A percentile compares a stretch with the other conserved stretches of the same genome.
Conservation (phyloP, 805 yeast species). For the Starmerella geochares region DNA sequence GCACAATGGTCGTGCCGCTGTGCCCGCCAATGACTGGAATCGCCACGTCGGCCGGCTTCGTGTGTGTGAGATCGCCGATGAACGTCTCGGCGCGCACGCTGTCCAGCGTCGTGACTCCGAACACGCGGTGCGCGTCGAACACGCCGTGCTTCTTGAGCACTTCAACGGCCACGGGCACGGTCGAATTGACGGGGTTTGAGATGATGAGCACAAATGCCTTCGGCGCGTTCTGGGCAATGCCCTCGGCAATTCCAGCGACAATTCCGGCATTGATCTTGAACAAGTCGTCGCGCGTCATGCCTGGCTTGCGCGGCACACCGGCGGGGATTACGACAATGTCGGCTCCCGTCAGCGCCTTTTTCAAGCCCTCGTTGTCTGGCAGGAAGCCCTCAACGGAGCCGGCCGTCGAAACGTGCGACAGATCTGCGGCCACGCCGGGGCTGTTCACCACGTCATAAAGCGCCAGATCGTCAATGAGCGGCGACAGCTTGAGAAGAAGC, state of each 20-base stretch:
- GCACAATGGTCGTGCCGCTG: slow-evolving; percentile 90
- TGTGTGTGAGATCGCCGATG: slow-evolving; percentile 45
- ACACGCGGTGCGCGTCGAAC: slow-evolving; percentile 59
- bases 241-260: slow-evolving; percentile 60
- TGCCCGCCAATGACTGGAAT: slow-evolving; percentile 88
- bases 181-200: slow-evolving; percentile 89
- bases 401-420: slow-evolving; percentile 69
- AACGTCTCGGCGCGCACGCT: slow-evolving; percentile 80
- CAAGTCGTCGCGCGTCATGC: slow-evolving; percentile 86
- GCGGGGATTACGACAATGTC: slow-evolving; percentile 87
- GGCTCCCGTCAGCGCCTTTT: slow-evolving; percentile 61
- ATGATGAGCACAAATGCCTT: slow-evolving; percentile 70
- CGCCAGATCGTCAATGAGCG: slow-evolving; percentile 53
- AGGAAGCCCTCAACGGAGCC: slow-evolving; percentile 50
- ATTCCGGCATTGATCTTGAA: slow-evolving; percentile 77
- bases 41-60: slow-evolving; percentile 40
- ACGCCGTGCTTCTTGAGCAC: slow-evolving; percentile 57
- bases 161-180: slow-evolving; percentile 82
- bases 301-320: slow-evolving; percentile 89
- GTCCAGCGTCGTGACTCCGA: slow-evolving; percentile 87
- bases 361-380: slow-evolving; percentile 53
- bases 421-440: slow-evolving; percentile 82
- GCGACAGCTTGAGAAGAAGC: slow-evolving; percentile 61
- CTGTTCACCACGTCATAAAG: slow-evolving; percentile 76
- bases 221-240: slow-evolving; percentile 62